Conservation (phyloP, 148 eudicot genomes). For the Diospyros kaki region DNA sequence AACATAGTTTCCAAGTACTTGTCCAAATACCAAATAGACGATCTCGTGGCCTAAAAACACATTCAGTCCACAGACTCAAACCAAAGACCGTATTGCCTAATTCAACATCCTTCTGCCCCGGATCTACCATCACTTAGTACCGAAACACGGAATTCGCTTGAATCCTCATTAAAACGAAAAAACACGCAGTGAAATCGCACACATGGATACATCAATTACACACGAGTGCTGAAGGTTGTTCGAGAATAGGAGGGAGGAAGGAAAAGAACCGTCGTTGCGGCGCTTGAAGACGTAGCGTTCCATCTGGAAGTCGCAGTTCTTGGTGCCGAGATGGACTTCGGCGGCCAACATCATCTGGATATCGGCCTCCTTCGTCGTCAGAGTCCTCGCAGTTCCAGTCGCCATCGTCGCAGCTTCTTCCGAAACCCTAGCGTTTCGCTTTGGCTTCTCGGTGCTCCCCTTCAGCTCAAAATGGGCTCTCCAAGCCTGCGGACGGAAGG, state of each 20-base stretch:
- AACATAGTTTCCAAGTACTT: no score
- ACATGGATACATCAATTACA: neutral
- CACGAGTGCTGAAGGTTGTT: neutral
- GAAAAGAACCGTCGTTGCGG: constrained; percentile 1
- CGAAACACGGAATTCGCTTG: no score
- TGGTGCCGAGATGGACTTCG: constrained; percentile 10
- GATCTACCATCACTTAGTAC: no score
- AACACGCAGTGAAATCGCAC: no score
- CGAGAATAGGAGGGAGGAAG: neutral
- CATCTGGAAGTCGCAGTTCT: constrained; percentile 10
- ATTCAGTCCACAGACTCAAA: no score
- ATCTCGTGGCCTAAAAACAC: no score
- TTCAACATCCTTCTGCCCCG: no score
- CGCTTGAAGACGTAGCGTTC: constrained; percentile 9
- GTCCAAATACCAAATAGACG: no score
- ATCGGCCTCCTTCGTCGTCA: constrained; percentile 9
- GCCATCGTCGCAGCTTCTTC: neutral
- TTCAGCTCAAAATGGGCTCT: neutral
- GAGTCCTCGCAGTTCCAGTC: neutral
- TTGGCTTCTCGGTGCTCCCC: neutral
- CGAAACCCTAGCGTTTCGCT: neutral
- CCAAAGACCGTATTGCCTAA: no score
- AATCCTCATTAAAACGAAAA: no score
- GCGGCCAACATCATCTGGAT: constrained; percentile 15
- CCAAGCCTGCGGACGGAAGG: neutral